Percentiles rank a stretch among this genome's conserved stretches.
phyloP scores from a whole-genome alignment of 495 filamentous ascomycete species.

The Chaetomidium leptoderma region DNA sequence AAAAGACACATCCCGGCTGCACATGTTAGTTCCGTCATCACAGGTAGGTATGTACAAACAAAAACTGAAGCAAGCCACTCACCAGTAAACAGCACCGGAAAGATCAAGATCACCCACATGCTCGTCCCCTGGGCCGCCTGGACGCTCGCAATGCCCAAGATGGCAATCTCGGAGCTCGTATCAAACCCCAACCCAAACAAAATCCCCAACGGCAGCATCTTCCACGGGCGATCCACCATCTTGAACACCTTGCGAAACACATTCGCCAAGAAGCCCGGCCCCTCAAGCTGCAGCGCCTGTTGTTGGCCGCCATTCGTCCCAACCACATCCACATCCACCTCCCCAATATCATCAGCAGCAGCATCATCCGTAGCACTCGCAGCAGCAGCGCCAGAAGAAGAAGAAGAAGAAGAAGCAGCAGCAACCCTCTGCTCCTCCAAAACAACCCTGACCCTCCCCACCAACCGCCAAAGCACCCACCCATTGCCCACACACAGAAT shows the following conservation, averaged over 20 bases:
- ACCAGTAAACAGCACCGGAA: slow-evolving; percentile 87
- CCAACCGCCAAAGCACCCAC: slow-evolving; percentile 75
- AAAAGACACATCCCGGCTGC: slow-evolving; percentile 84
- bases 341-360: neutral
- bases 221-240: slow-evolving; percentile 88
- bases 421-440: slow-evolving; percentile 42
- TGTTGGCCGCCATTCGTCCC: slow-evolving; percentile 25
- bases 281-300: slow-evolving; percentile 65
- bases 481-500: slow-evolving; percentile 77
- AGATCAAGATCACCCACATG: slow-evolving; percentile 92
- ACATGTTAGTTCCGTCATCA: neutral
- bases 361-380: slow-evolving; percentile 18
- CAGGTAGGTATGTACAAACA: neutral
- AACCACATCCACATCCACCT: slow-evolving; percentile 15
- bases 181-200: slow-evolving; percentile 95
- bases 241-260: slow-evolving; percentile 74
- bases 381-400: neutral
- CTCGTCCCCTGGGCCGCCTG: slow-evolving; percentile 79
- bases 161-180: slow-evolving; percentile 88
- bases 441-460: slow-evolving; percentile 60
- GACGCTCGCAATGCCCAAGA: slow-evolving; percentile 84
- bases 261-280: slow-evolving; percentile 66
- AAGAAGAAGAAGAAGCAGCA: too few relatives aligned
- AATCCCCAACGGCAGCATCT: slow-evolving; percentile 90
- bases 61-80: slow-evolving; percentile 18